These are phyloP conservation scores for Vanrija sp. DNA, from an alignment of 1,284 basidiomycete genomes.

Conservation along the genomic window DNA sequence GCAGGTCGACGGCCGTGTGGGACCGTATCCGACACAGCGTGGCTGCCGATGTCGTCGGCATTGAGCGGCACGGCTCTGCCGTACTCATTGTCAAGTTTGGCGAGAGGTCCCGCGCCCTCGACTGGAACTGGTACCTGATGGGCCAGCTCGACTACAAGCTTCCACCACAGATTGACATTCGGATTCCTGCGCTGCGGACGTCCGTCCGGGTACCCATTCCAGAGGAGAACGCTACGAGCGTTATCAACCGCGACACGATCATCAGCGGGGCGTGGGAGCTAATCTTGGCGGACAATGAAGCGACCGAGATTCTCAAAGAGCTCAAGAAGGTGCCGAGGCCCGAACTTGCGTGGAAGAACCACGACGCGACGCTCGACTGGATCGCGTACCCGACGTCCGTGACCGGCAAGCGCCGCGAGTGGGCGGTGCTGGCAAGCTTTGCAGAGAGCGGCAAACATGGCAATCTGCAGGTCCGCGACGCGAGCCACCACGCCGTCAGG, in stretches of 20 bases:
- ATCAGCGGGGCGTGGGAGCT: constrained; percentile 32
- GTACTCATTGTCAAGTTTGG: constrained; percentile 42
- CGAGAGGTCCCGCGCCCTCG: constrained; percentile 39
- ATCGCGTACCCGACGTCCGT: constrained; percentile 35
- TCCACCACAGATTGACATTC: constrained; percentile 36
- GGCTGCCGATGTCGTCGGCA: constrained; percentile 8
- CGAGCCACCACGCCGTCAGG: constrained; percentile 28
- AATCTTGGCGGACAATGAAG: constrained; percentile 24
- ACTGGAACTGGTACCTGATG: constrained; percentile 49
- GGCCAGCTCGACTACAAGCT: constrained; percentile 39
- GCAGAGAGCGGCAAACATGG: constrained; percentile 11
- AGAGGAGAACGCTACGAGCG: constrained; percentile 21
- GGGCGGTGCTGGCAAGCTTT: constrained; percentile 43
- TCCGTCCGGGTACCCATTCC: constrained; percentile 35
- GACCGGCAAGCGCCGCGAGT: constrained; percentile 31
- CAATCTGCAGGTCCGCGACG: constrained; percentile 36
- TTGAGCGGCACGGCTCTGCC: constrained; percentile 6
- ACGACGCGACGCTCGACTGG: constrained; percentile 44
- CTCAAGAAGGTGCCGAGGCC: constrained; percentile 19
- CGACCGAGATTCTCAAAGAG: constrained; percentile 25
- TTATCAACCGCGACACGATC: constrained; percentile 21
- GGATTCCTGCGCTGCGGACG: constrained; percentile 32
- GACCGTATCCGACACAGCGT: not conserved
- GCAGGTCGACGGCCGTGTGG: not conserved
- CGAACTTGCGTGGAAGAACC: constrained; percentile 40